Base-by-base conservation (phyloP, 2,329 filamentous ascomycete species). In the Dryadomyces quercus-mongolicae region DNA sequence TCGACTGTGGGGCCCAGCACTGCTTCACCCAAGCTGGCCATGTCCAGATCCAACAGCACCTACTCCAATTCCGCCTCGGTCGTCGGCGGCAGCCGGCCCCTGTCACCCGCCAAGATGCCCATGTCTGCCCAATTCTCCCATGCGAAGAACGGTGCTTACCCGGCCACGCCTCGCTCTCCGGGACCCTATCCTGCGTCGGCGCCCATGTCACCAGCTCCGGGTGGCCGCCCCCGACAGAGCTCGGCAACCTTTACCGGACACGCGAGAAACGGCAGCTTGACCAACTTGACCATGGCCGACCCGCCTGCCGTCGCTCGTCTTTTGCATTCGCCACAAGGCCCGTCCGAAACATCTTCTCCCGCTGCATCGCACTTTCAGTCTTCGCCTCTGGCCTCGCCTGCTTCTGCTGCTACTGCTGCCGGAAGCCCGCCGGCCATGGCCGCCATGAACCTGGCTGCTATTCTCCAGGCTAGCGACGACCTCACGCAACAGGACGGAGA, bases 31-130 rank as follows among this genome's bases (percentile, higher is more conserved):
- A 52, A 60, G 63, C 6, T 58, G 65, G 16, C 64, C 13, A 43
- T 20, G 20, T 43, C n/a, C 18, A 47, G 43, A 2, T 5, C 22
- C 13, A 31, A 21, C 40, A 50, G 46, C 20, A 8, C 22, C 50
- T 89, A 71, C 82, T 89, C 66, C 86, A 88, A 65, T 85, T 84
- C 56, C 42, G n/a, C 16, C 21, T 12, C 44, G 1, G n/a, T 36
- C 6, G 16, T 12, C 49, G 20, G 15, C 38, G 36, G 49, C 85
- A 87, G 66, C 69, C 71, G 77, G 49, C 74, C 79, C 12, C 60
- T 66, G 15, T 82, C 80, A 3, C 80, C 80, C 2, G 66, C 70
- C 36, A 82, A 78, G 61, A 60, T 66, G 10, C 18, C 57, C 1
- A 2, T 44, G 2, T 46, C 36, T 2, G 22, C 52, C 0, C 31